These are phyloP conservation scores for Debaryomyces singareniensis DNA, from an alignment of 1,139 yeast genomes.

Conservation along the genomic window DNA sequence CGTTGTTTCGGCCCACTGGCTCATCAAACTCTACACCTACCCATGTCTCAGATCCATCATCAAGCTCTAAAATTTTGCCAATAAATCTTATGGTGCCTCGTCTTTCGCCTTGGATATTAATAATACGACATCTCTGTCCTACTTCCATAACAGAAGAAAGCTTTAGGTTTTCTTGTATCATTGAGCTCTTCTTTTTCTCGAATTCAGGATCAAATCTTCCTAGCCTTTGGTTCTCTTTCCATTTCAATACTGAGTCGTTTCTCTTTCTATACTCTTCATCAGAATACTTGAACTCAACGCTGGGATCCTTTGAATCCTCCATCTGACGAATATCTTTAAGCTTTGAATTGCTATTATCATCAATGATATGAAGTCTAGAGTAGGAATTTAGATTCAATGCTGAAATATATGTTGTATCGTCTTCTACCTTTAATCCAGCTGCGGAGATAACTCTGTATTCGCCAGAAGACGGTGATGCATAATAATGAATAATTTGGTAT, in stretches of 20 bases:
- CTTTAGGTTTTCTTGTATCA: slow-evolving; percentile 12
- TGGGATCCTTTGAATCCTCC: slow-evolving; percentile 19
- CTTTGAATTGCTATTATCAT: slow-evolving; percentile 46
- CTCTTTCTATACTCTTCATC: slow-evolving; percentile 64
- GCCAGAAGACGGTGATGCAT: slow-evolving; percentile 36
- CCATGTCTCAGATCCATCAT: slow-evolving; percentile 39
- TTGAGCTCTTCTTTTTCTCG: slow-evolving; percentile 15
- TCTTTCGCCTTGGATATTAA: slow-evolving; percentile 47
- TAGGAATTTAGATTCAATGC: slow-evolving; percentile 25
- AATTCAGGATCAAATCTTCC: slow-evolving; percentile 68
- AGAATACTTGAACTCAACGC: slow-evolving; percentile 48
- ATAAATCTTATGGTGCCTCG: slow-evolving; percentile 62
- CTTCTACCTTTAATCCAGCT: slow-evolving; percentile 14
- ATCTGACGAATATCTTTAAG: slow-evolving; percentile 27
- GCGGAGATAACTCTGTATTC: slow-evolving; percentile 18
- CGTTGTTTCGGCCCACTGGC: slow-evolving; percentile 43
- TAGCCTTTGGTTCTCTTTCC: slow-evolving; percentile 63
- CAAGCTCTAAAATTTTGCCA: slow-evolving; percentile 61
- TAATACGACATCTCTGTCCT: slow-evolving; percentile 35
- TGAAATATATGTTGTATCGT: slow-evolving; percentile 10
- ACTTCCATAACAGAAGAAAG: slow-evolving; percentile 17
- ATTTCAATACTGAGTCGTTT: slow-evolving; percentile 58
- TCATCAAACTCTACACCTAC: slow-evolving; percentile 45
- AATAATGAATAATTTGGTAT: slow-evolving; percentile 49
- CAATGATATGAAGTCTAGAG: slow-evolving; percentile 48